phyloP scores from a whole-genome alignment of 2,329 filamentous ascomycete species.

The Cladosporium sp. region DNA sequence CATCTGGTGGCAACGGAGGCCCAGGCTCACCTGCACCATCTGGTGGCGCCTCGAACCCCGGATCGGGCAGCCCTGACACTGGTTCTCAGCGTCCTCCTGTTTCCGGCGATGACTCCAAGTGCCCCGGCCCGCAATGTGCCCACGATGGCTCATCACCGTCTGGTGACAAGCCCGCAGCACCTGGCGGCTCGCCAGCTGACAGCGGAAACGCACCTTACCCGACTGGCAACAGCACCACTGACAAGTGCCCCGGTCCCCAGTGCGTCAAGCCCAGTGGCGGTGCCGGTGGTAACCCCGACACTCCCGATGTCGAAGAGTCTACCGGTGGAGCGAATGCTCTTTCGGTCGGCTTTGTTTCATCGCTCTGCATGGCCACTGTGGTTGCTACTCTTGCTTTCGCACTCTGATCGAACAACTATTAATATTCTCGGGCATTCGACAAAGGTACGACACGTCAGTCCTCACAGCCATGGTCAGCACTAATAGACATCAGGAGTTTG shows the following conservation, averaged over 20 bases:
- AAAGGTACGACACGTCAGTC: not conserved
- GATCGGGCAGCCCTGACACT: conserved; percentile 9
- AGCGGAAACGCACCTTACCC: conserved; percentile 14
- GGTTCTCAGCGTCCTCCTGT: conserved; percentile 16
- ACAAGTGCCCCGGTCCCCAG: conserved; percentile 13
- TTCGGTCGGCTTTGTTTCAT: conserved; percentile 18
- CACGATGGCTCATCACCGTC: not conserved
- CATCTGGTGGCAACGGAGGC: conserved; percentile 5
- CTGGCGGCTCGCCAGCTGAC: conserved; percentile 5
- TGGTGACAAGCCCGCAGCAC: conserved; percentile 1
- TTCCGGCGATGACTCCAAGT: conserved; percentile 20
- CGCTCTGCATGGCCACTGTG: conserved; percentile 18
- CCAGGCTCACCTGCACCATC: conserved; percentile 12
- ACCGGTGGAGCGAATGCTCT: conserved; percentile 21
- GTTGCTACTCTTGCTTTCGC: conserved; percentile 28
- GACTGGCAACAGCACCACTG: conserved; percentile 4
- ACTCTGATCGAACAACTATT: conserved; percentile 22
- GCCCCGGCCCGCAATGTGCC: conserved; percentile 30
- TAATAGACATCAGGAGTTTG: conserved; percentile 11
- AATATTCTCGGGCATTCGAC: conserved; percentile 14
- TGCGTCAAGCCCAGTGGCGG: conserved; percentile 26
- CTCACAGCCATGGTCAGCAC: not conserved
- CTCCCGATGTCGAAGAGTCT: conserved; percentile 22
- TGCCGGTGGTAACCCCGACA: conserved; percentile 20
- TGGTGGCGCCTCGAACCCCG: conserved; percentile 18